Evolutionary conservation across 352 stramenopile genomes (phyloP).

Genomic region (Phytopythium kandeliae): DNA sequence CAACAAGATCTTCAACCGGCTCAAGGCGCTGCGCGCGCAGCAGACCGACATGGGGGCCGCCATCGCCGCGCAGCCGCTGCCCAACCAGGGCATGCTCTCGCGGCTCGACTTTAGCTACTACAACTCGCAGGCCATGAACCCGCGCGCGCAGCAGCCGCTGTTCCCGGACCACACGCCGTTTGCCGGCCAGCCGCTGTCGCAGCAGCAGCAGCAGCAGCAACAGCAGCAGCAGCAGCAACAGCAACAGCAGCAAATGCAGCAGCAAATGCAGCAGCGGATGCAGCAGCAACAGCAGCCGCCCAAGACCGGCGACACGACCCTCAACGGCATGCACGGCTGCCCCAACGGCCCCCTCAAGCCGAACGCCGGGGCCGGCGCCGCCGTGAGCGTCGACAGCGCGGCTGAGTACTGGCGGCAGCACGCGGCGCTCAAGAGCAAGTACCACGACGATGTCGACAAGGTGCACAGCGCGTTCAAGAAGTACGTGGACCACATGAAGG

Average conservation of each 20-base stretch:
- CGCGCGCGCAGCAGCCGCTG: slow-evolving; percentile 23
- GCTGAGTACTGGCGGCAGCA: slow-evolving; percentile 80
- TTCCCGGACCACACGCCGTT: slow-evolving; percentile 32
- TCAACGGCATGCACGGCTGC: too few relatives aligned
- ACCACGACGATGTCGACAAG: slow-evolving; percentile 79
- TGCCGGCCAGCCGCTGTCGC: slow-evolving; percentile 16
- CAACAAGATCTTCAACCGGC: slow-evolving; percentile 82
- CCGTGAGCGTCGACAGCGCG: slow-evolving; percentile 31
- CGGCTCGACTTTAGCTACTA: slow-evolving; percentile 75
- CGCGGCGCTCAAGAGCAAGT: slow-evolving; percentile 68
- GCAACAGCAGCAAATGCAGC: too few relatives aligned
- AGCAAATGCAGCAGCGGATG: too few relatives aligned
- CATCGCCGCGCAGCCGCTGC: slow-evolving; percentile 52
- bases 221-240: slow-evolving; percentile 17
- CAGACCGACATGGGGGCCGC: slow-evolving; percentile 67
- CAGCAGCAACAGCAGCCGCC: slow-evolving; percentile 9
- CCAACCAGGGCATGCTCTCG: slow-evolving; percentile 68
- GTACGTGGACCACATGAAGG: slow-evolving; percentile 86
- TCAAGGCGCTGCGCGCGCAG: slow-evolving; percentile 71
- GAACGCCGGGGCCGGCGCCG: slow-evolving; percentile 8
- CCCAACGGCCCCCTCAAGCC: too few relatives aligned
- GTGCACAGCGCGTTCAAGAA: slow-evolving; percentile 85
- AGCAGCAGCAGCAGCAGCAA: slow-evolving; percentile 10
- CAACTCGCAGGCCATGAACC: slow-evolving; percentile 52
- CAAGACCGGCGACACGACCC: slow-evolving; percentile 14